Base-by-base conservation (phyloP, 108 stramenopile species). In the Pseudonitzschia multistriata region DNA sequence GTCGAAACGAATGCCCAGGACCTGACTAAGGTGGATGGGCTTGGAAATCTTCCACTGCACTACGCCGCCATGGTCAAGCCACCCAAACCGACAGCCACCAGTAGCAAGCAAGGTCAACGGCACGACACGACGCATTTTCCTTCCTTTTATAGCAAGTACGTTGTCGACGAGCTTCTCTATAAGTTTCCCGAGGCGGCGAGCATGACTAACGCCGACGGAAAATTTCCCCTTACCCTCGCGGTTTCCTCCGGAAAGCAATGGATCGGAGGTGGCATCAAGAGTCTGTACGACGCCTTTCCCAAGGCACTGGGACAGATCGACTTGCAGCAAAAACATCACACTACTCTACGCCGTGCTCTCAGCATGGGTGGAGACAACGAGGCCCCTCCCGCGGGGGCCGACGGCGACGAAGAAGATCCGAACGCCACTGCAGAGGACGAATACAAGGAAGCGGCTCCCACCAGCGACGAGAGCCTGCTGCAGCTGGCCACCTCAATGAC, bases 221-320 rank as follows among this genome's bases (percentile, higher is more conserved):
- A 72, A 14, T 88, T 82, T 33, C 92, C 92, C 6, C 78, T 94
- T 25, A 79, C 78, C 3, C 60, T 91, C 70, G 92, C 92, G 1
- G 81, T 93, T 31, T 70, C 85, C 55, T 35, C 66, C n/a, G 83
- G 91, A 7, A 93, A 93, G 68, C 88, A 85, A 72, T 93, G 89
- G 89, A 93, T 93, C 78, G 92, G 89, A 17, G 92, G 92, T 31
- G 92, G 92, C 19, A 83, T 90, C 67, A 88, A 90, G 62, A 76
- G 74, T 66, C 62, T 93, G 28, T 84, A 87, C 64, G 89, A 90
- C 35, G 92, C 89, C 14, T 90, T 81, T 76, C 89, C 89, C 19
- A 79, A 79, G 11, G 89, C 89, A 10, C 64, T 93, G 25, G 72
- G 81, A 70, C 82, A 87, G 49, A 73, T 80, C 31, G 73, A 87